These are phyloP conservation scores for Haberlea rhodopensis DNA, from an alignment of 257 asterid genomes.

Conservation along the genomic window DNA sequence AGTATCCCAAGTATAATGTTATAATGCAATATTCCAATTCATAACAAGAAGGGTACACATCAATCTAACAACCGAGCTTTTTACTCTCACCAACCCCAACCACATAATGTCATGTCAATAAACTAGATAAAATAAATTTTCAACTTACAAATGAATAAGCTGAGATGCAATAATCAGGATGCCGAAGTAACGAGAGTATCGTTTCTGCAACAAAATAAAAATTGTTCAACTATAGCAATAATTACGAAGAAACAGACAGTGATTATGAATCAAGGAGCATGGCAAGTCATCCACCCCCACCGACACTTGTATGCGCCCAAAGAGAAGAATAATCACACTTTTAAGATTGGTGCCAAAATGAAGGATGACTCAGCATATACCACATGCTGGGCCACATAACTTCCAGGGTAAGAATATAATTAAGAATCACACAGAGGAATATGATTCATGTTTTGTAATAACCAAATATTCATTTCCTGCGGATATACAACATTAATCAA, in stretches of 20 bases:
- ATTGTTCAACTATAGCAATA: slow-evolving; percentile 11
- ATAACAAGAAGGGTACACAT: background rate
- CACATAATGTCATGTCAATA: background rate
- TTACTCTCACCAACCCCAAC: background rate
- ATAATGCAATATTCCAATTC: background rate
- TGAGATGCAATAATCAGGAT: slow-evolving; percentile 95
- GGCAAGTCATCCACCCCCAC: slow-evolving; percentile 1
- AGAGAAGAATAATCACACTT: background rate
- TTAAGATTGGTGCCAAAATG: background rate
- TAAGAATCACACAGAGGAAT: background rate
- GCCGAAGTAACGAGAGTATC: slow-evolving; percentile 84
- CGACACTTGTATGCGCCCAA: background rate
- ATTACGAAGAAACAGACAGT: background rate
- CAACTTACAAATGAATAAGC: slow-evolving; percentile 83
- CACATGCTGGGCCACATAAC: slow-evolving; percentile 7
- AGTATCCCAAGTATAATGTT: no score
- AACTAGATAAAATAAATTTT: slow-evolving; percentile 1
- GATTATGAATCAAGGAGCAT: background rate
- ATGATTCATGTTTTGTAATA: no score
- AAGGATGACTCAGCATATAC: background rate
- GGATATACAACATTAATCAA: no score
- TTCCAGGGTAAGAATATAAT: background rate
- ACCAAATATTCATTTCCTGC: no score
- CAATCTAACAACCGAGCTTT: slow-evolving; percentile 7
- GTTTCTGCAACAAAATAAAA: slow-evolving; percentile 70